Evolutionary conservation across 345 rosid species (phyloP).

Genomic region (Ceriops zippeliana): DNA sequence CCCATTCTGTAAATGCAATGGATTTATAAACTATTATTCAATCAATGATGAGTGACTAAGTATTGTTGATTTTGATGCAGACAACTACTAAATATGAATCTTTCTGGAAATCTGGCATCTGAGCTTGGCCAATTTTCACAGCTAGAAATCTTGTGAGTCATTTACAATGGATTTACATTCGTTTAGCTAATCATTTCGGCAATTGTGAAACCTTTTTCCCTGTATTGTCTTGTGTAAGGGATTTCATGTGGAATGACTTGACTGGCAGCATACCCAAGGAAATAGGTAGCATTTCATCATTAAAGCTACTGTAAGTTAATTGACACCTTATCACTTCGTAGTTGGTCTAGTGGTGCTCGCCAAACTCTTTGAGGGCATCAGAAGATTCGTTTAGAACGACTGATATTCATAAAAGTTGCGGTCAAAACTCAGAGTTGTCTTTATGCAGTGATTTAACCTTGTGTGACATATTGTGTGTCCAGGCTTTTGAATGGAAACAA

Average conservation of each 20-base stretch:
- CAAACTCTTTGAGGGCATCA: too few relatives aligned
- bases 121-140: conserved; percentile 36
- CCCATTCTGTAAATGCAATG: neutral
- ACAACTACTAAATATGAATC: conserved; percentile 37
- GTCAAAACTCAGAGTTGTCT: too few relatives aligned
- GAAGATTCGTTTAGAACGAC: too few relatives aligned
- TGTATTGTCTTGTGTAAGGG: conserved; percentile 22
- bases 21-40: neutral
- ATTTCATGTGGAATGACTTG: conserved; percentile 49
- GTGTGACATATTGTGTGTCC: neutral
- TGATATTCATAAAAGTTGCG: too few relatives aligned
- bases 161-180: neutral
- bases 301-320: conserved; percentile 37
- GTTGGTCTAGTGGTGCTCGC: too few relatives aligned
- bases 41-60: neutral
- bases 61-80: conserved; percentile 14
- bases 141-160: conserved; percentile 30
- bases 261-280: conserved; percentile 43
- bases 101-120: conserved; percentile 34
- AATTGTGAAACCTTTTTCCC: neutral
- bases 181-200: neutral
- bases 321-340: too few relatives aligned
- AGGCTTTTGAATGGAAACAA: conserved; percentile 52
- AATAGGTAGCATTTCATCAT: conserved; percentile 33
- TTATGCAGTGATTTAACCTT: neutral